Conservation (phyloP, 1,284 basidiomycete species). For the Uromyces viciae-fabae region DNA sequence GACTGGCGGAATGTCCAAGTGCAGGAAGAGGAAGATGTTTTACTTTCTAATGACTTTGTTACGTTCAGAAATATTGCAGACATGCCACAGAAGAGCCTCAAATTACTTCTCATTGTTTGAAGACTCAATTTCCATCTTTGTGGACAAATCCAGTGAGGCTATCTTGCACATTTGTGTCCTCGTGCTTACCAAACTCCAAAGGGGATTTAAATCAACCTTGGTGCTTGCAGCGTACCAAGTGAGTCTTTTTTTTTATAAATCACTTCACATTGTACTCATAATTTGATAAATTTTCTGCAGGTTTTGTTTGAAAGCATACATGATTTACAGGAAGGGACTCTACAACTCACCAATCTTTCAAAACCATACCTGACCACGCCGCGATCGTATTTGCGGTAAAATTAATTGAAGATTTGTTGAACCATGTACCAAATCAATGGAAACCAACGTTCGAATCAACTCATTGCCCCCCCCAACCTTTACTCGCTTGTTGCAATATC, state of each 20-base stretch:
- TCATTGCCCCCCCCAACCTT: neutral
- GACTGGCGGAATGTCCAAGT: conserved; percentile 58
- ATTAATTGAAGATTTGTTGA: conserved; percentile 22
- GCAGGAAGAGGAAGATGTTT: conserved; percentile 63
- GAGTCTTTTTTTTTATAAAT: too few relatives aligned
- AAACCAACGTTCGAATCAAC: conserved; percentile 1
- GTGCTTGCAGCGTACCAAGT: too few relatives aligned
- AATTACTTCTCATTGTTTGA: conserved; percentile 75
- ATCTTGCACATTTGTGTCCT: too few relatives aligned
- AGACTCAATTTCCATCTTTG: too few relatives aligned
- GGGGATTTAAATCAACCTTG: too few relatives aligned
- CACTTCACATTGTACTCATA: too few relatives aligned
- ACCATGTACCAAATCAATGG: neutral
- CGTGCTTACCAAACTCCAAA: too few relatives aligned
- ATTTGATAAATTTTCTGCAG: too few relatives aligned
- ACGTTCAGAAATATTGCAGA: conserved; percentile 75
- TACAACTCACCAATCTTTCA: conserved; percentile 11
- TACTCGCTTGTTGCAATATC: conserved; percentile 17
- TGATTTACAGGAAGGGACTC: conserved; percentile 1
- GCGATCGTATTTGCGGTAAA: conserved; percentile 39
- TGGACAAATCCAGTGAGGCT: too few relatives aligned
- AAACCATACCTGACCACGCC: conserved; percentile 33
- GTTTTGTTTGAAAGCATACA: conserved; percentile 10
- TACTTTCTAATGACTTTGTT: conserved; percentile 86
- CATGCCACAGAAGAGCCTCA: conserved; percentile 85